A percentile compares a stretch with the other conserved stretches of the same genome.
These are phyloP conservation scores for Solanum hybrid DNA, from an alignment of 305 asterid genomes.

Conservation along the genomic window DNA sequence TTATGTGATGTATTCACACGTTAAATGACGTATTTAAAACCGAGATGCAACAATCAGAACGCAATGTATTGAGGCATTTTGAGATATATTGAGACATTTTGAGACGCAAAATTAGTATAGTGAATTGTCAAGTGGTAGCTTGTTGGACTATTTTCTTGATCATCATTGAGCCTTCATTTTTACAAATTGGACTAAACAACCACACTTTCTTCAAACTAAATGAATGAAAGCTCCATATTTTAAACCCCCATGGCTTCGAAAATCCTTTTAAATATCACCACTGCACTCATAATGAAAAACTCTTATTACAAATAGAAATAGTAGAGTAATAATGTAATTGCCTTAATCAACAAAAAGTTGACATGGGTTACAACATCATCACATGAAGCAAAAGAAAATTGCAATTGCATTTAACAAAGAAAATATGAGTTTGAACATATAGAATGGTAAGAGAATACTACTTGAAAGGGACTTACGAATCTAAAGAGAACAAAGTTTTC, in stretches of 20 bases:
- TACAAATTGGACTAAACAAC: neutral
- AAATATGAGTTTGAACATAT: neutral
- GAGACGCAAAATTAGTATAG: neutral
- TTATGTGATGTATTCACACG: too few species aligned
- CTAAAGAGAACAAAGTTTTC: neutral
- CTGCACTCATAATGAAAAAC: neutral
- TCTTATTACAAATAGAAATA: neutral
- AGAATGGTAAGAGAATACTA: neutral
- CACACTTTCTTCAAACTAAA: neutral
- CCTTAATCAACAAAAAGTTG: neutral
- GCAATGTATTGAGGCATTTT: too few species aligned
- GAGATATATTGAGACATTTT: too few species aligned
- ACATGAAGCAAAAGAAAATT: neutral
- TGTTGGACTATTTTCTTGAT: neutral
- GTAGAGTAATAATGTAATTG: neutral
- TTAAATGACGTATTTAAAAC: too few species aligned
- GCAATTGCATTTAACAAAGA: neutral
- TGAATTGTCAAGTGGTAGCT: too few species aligned
- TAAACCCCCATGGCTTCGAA: neutral
- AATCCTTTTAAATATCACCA: too few species aligned
- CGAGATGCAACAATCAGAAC: fast-evolving
- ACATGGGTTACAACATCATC: neutral
- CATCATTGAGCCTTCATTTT: neutral
- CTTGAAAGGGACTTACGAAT: neutral
- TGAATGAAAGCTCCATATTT: neutral